Evolutionary conservation across 202 grass and related monocot genomes (phyloP).

Genomic region (Zoysia matrella): DNA sequence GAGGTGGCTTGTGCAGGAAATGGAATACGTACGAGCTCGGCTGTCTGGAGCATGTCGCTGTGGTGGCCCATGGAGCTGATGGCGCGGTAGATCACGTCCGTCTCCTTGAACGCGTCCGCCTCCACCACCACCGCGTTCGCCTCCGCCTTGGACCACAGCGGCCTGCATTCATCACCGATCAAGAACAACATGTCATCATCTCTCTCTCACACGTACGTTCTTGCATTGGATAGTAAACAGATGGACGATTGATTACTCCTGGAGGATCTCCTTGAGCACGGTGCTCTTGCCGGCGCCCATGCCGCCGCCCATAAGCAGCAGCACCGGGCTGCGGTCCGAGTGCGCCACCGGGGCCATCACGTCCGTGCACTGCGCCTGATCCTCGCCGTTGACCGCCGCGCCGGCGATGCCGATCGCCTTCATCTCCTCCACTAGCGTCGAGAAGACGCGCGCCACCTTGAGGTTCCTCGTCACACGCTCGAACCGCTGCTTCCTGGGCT

Average conservation of each 20-base stretch:
- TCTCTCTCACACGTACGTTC: too few species aligned
- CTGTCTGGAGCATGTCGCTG: constrained; percentile 89
- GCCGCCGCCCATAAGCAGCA: constrained; percentile 90
- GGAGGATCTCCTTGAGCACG: constrained; percentile 74
- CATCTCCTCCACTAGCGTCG: constrained; percentile 94
- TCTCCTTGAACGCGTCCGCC: constrained; percentile 92
- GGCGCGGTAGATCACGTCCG: constrained; percentile 91
- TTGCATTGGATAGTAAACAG: not conserved
- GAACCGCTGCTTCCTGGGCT: constrained; percentile 74
- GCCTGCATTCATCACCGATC: not conserved
- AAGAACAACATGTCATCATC: not conserved
- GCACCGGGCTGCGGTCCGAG: constrained; percentile 66
- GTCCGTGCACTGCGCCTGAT: constrained; percentile 46
- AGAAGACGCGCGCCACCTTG: constrained; percentile 81
- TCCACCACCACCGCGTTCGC: constrained; percentile 73
- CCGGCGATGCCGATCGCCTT: constrained; percentile 67
- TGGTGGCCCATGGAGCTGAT: constrained; percentile 95
- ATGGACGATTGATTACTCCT: constrained; percentile 44
- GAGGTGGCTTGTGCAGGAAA: not conserved
- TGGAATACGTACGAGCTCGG: constrained; percentile 66
- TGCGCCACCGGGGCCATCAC: constrained; percentile 75
- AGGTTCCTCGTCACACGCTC: constrained; percentile 70
- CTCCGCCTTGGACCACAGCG: constrained; percentile 58
- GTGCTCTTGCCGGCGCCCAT: constrained; percentile 98
- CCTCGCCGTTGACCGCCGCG: not conserved